phyloP scores from a whole-genome alignment of 202 grass and related monocot species.

The Eragrostis tef region DNA sequence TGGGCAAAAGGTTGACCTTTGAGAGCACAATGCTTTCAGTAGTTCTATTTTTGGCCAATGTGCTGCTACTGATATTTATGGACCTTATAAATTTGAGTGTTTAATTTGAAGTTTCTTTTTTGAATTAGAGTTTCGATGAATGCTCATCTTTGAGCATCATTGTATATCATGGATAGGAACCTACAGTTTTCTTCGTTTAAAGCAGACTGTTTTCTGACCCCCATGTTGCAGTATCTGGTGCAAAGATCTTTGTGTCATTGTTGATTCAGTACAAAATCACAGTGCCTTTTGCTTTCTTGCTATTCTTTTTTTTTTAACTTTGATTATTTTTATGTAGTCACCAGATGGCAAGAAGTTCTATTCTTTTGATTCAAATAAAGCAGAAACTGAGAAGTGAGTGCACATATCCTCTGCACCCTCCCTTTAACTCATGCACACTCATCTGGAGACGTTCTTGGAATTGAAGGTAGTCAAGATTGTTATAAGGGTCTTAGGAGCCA shows the following conservation, averaged over 20 bases:
- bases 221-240: too few species aligned
- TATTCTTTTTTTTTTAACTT: constrained; percentile 44
- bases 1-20: background rate
- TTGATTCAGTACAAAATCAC: constrained; percentile 21
- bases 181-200: background rate
- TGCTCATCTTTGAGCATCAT: background rate
- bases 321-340: constrained; percentile 60
- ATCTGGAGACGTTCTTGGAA: constrained; percentile 3
- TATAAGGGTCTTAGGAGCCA: background rate
- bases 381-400: constrained; percentile 88
- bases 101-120: constrained; percentile 10
- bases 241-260: background rate
- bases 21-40: background rate
- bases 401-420: constrained; percentile 40
- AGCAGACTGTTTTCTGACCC: background rate
- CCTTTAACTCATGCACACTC: constrained; percentile 27
- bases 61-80: background rate
- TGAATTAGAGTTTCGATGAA: background rate
- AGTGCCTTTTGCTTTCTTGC: constrained; percentile 26
- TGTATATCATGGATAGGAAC: background rate
- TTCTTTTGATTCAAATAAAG: constrained; percentile 64
- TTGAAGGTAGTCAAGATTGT: constrained; percentile 9
- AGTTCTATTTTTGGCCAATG: constrained; percentile 16
- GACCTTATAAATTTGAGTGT: constrained; percentile 3
- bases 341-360: constrained; percentile 67